A percentile compares a stretch with the other conserved stretches of the same genome.
Evolutionary conservation across 78 protist species (phyloP).

Genomic region (Speleostelium caveatum): DNA sequence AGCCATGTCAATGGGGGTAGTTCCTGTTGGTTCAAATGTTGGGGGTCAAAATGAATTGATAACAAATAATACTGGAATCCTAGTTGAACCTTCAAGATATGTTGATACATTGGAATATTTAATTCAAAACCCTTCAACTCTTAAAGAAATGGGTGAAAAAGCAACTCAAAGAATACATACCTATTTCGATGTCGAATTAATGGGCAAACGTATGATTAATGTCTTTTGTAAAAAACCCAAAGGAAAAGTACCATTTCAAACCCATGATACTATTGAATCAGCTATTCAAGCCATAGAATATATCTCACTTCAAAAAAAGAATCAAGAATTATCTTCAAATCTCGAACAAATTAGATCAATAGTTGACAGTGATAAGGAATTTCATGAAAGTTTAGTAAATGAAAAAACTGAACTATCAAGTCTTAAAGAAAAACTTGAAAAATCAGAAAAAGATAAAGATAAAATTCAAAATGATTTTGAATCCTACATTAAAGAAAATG

Average conservation of each 20-base stretch:
- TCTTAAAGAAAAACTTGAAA: not conserved
- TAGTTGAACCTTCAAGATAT: not conserved
- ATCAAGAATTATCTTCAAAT: not conserved
- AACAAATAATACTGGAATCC: not conserved
- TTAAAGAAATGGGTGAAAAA: not conserved
- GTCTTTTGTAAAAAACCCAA: conserved; percentile 18
- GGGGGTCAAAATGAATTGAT: conserved; percentile 67
- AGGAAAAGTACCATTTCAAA: not conserved
- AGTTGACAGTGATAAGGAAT: conserved; percentile 3
- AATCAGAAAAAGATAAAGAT: not conserved
- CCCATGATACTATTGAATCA: not conserved
- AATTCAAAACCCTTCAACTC: conserved; percentile 23
- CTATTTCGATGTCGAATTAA: conserved; percentile 6
- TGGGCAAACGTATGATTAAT: conserved; percentile 16
- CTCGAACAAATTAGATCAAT: not conserved
- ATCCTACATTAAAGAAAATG: conserved; percentile 8
- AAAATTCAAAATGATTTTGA: not conserved
- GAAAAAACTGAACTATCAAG: not conserved
- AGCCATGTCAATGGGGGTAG: conserved; percentile 60
- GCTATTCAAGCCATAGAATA: conserved; percentile 34
- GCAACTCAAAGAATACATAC: not conserved
- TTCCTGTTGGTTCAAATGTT: conserved; percentile 39
- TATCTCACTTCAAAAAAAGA: not conserved
- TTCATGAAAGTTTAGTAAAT: not conserved
- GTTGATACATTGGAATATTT: not conserved